Evolutionary conservation across 805 yeast species (phyloP).

Genomic region (Candida hispaniensis): DNA sequence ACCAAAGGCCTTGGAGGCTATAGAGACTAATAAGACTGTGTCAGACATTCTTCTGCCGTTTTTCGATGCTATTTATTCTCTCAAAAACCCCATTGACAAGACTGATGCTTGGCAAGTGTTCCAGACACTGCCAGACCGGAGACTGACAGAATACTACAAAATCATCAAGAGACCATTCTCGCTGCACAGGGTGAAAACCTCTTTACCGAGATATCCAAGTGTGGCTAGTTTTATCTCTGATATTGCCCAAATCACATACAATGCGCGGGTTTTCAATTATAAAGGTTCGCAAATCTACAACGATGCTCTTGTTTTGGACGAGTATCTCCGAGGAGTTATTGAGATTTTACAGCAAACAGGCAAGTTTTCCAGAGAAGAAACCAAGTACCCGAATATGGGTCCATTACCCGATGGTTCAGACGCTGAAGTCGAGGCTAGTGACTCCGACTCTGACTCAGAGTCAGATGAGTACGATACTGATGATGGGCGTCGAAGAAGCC

Average conservation of each 20-base stretch:
- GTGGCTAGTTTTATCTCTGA: constrained; percentile 60
- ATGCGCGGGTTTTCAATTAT: constrained; percentile 75
- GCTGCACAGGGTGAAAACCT: constrained; percentile 47
- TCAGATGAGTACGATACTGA: constrained; percentile 29
- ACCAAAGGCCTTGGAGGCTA: constrained; percentile 6
- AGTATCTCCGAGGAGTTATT: constrained; percentile 38
- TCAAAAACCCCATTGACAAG: constrained; percentile 30
- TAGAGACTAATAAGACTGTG: constrained; percentile 3
- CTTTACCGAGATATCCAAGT: constrained; percentile 28
- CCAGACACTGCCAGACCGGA: constrained; percentile 61
- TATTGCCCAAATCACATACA: constrained; percentile 78
- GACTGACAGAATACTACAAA: constrained; percentile 69
- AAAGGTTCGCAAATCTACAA: constrained; percentile 55
- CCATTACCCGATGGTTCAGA: constrained; percentile 45
- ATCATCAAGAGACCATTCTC: constrained; percentile 74
- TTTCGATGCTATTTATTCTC: constrained; percentile 28
- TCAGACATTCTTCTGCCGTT: constrained; percentile 19
- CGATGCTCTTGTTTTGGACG: constrained; percentile 54
- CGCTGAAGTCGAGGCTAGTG: constrained; percentile 23
- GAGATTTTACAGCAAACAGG: constrained; percentile 40
- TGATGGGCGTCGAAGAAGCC: constrained; percentile 23
- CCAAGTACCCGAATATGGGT: constrained; percentile 56
- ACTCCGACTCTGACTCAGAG: constrained; percentile 23
- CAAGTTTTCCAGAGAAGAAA: constrained; percentile 28
- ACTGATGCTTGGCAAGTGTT: constrained; percentile 44